phyloP scores from a whole-genome alignment of 805 yeast species.

The Scheffersomyces ergatensis region DNA sequence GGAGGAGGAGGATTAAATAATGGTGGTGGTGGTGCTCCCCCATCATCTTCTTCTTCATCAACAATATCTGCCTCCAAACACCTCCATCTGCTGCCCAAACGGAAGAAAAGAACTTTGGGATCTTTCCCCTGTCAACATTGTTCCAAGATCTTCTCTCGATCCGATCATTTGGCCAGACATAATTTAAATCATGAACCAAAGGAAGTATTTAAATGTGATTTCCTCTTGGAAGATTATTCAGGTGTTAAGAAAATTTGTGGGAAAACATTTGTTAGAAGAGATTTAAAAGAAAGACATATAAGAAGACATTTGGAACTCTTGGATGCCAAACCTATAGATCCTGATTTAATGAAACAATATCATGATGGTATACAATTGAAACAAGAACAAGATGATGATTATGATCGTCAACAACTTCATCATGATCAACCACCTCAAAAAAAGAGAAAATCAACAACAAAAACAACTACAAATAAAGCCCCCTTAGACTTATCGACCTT shows the following conservation, averaged over 20 bases:
- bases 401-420: background rate
- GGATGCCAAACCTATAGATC: background rate
- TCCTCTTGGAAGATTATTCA: constrained; percentile 35
- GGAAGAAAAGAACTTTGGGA: constrained; percentile 28
- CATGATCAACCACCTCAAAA: background rate
- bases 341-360: background rate
- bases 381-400: background rate
- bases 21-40: too few species aligned
- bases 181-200: constrained; percentile 56
- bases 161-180: constrained; percentile 66
- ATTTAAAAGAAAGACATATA: constrained; percentile 44
- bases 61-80: too few species aligned
- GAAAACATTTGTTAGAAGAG: constrained; percentile 63
- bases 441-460: background rate
- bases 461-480: background rate
- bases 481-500: background rate
- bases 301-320: constrained; percentile 22
- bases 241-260: constrained; percentile 46
- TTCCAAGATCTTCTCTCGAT: constrained; percentile 53
- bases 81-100: too few species aligned
- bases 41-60: too few species aligned
- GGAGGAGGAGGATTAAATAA: too few species aligned
- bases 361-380: background rate
- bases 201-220: constrained; percentile 58
- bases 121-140: constrained; percentile 43